Evolutionary conservation across 106 monocot species (phyloP).

Genomic region (Chionographis japonica): DNA sequence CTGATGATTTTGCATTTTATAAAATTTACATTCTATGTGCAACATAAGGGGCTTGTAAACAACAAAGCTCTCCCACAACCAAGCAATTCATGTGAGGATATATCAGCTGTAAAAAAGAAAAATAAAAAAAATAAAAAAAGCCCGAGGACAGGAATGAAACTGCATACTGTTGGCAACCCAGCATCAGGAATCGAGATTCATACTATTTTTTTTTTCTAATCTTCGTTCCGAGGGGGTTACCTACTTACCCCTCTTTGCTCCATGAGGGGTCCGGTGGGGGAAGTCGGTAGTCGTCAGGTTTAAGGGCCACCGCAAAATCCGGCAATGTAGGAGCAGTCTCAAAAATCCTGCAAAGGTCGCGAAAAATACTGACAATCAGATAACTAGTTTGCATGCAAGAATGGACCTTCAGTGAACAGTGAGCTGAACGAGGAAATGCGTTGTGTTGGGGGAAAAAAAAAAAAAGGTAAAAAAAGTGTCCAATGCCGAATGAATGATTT

Average conservation of each 20-base stretch:
- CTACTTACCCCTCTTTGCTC: slow-evolving; percentile 14
- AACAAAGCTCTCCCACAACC: slow-evolving; percentile 13
- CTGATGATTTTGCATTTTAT: no score
- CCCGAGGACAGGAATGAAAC: no score
- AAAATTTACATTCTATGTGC: neutral
- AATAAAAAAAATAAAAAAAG: neutral
- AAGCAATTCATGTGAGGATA: slow-evolving; percentile 2
- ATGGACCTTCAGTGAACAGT: no score
- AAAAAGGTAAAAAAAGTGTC: no score
- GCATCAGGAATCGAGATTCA: no score
- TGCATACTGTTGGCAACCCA: neutral
- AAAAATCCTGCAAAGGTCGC: slow-evolving; percentile 34
- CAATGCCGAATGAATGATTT: no score
- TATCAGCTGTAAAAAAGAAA: neutral
- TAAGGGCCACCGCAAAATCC: slow-evolving; percentile 73
- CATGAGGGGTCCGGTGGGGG: slow-evolving; percentile 46
- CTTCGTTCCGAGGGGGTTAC: no score
- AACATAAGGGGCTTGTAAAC: neutral
- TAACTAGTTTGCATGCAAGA: neutral
- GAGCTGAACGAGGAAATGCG: no score
- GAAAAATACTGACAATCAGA: neutral
- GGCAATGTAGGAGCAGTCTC: slow-evolving; percentile 50
- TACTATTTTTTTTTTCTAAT: no score
- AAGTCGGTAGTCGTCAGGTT: slow-evolving; percentile 78
- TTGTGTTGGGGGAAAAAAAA: no score